Conservation (phyloP, 176 grass and related monocot genomes). For the Paspalum notatum region DNA sequence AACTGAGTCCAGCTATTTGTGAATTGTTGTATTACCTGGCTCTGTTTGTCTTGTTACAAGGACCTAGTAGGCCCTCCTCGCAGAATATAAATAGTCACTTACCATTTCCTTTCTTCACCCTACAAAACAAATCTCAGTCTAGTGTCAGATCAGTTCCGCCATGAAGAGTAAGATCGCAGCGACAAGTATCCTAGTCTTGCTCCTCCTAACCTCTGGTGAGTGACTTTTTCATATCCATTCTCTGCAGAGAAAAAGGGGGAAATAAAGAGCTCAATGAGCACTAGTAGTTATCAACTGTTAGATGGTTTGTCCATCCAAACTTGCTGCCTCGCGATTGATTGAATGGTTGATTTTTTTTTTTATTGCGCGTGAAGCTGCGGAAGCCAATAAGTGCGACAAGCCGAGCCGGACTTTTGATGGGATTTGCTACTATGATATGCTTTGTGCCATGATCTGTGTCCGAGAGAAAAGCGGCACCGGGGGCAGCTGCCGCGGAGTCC, state of each 20-base stretch:
- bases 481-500: not conserved
- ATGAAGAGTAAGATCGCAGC: slow-evolving; percentile 1
- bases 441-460: not conserved
- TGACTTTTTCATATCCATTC: not conserved
- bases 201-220: slow-evolving; percentile 19
- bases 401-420: not conserved
- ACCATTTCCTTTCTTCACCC: not conserved
- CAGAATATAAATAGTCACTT: no score
- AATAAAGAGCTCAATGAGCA: not conserved
- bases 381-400: not conserved
- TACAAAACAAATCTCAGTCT: not conserved
- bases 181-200: not conserved
- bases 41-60: no score
- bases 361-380: not conserved
- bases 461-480: not conserved
- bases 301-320: not conserved
- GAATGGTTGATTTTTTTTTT: not conserved
- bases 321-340: not conserved
- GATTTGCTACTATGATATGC: not conserved
- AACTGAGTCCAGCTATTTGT: no score
- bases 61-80: no score
- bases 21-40: no score
- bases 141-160: not conserved
- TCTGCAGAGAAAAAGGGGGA: not conserved
- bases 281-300: not conserved